phyloP scores from a whole-genome alignment of 805 yeast species.

The Candida nemodendra region DNA sequence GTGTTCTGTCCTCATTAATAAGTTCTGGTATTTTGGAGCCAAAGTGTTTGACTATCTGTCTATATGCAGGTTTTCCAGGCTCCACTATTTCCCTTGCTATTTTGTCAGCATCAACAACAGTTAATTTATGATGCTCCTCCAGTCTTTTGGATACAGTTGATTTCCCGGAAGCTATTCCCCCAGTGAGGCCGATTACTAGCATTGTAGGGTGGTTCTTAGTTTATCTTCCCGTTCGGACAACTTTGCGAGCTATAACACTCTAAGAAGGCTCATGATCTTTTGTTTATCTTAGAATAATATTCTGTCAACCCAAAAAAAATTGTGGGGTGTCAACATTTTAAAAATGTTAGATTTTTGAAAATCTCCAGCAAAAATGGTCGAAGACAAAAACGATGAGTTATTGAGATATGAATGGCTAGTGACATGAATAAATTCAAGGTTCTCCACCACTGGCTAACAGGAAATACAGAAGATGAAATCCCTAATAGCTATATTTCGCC shows the following conservation, averaged over 20 bases:
- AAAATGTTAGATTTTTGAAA: too few relatives aligned
- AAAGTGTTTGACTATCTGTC: constrained; percentile 62
- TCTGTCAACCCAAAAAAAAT: too few relatives aligned
- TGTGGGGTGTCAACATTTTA: too few relatives aligned
- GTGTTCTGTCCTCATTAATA: constrained; percentile 42
- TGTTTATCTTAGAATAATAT: too few relatives aligned
- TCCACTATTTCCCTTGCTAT: constrained; percentile 84
- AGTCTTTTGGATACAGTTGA: constrained; percentile 77
- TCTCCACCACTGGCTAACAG: constrained; percentile 35
- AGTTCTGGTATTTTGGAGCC: constrained; percentile 50
- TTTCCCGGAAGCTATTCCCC: constrained; percentile 97
- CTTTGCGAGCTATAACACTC: too few relatives aligned
- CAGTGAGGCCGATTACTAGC: constrained; percentile 94
- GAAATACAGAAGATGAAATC: constrained; percentile 1
- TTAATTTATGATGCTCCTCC: constrained; percentile 46
- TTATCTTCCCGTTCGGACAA: constrained; percentile 2
- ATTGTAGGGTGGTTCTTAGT: constrained; percentile 35
- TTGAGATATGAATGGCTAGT: too few relatives aligned
- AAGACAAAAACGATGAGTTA: too few relatives aligned
- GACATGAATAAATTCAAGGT: constrained; percentile 18
- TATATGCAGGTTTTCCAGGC: constrained; percentile 75
- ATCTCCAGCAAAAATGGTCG: too few relatives aligned
- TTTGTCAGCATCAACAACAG: constrained; percentile 84
- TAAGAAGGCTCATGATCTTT: too few relatives aligned
- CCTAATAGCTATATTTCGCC: constrained; percentile 35